phyloP scores from a whole-genome alignment of 352 stramenopile genomes.

The Globisporangium camurandrum region DNA sequence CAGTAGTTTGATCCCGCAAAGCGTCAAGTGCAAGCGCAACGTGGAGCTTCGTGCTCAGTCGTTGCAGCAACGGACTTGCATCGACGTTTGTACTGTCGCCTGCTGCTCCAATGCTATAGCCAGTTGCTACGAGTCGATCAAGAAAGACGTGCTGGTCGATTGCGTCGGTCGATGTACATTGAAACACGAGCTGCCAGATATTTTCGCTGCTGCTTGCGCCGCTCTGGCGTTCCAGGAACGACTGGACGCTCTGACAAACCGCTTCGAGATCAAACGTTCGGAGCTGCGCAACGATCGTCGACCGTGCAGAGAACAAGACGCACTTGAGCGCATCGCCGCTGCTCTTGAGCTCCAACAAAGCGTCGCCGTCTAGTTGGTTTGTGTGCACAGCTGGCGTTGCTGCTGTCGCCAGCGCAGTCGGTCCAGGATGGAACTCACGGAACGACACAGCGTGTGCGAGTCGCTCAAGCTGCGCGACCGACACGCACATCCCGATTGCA shows the following conservation, averaged over 20 bases:
- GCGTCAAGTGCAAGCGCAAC: conserved; percentile 38
- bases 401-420: background rate
- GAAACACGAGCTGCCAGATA: conserved; percentile 49
- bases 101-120: conserved; percentile 18
- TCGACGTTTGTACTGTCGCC: background rate
- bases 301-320: conserved; percentile 13
- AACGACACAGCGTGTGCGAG: conserved; percentile 36
- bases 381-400: background rate
- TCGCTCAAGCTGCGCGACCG: conserved; percentile 23
- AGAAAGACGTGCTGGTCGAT: conserved; percentile 46
- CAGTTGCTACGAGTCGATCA: conserved; percentile 23
- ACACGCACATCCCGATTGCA: conserved; percentile 18
- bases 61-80: conserved; percentile 2
- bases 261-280: conserved; percentile 22
- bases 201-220: conserved; percentile 20
- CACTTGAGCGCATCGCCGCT: conserved; percentile 25
- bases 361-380: conserved; percentile 5
- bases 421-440: conserved; percentile 20
- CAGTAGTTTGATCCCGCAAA: conserved; percentile 22
- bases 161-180: conserved; percentile 13
- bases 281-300: conserved; percentile 18
- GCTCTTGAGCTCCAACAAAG: conserved; percentile 27
- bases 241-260: conserved; percentile 23
- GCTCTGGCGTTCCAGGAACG: conserved; percentile 26
- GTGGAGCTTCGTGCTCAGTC: conserved; percentile 27